A percentile compares a stretch with the other conserved stretches of the same genome.
phyloP scores from a whole-genome alignment of 768 basidiomycete genomes.

The Russula compacta region DNA sequence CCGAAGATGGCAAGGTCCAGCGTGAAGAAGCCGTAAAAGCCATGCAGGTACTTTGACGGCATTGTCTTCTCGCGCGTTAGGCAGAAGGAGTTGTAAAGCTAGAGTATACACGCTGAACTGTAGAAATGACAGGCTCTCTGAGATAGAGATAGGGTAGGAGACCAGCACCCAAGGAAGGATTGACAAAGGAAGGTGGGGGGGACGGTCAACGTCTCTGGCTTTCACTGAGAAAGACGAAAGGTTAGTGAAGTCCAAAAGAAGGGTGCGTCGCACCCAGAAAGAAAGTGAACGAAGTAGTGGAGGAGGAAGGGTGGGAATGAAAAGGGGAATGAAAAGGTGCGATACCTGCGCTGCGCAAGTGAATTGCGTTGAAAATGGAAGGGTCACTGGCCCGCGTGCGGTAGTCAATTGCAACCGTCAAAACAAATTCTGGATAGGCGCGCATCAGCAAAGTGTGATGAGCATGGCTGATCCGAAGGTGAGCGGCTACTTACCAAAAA shows the following conservation, averaged over 20 bases:
- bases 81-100: background rate
- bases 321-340: slow-evolving; percentile 3
- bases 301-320: slow-evolving; percentile 21
- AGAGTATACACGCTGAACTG: background rate
- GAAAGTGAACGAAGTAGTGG: slow-evolving; percentile 25
- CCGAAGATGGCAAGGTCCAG: slow-evolving; percentile 64
- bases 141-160: background rate
- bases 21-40: slow-evolving; percentile 66
- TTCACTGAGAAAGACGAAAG: slow-evolving; percentile 25
- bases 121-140: background rate
- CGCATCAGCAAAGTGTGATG: no score
- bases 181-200: background rate
- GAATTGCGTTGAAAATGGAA: background rate
- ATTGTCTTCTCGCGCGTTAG: slow-evolving; percentile 30
- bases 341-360: background rate
- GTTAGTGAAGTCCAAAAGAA: slow-evolving; percentile 23
- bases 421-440: background rate
- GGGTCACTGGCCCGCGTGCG: background rate
- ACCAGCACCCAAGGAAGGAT: slow-evolving; percentile 7
- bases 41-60: slow-evolving; percentile 65
- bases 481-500: background rate
- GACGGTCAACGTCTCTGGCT: slow-evolving; percentile 16
- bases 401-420: slow-evolving; percentile 1
- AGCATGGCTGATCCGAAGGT: no score
- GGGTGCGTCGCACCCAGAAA: slow-evolving; percentile 8